These are phyloP conservation scores for Eutrema japonicum DNA, from an alignment of 345 rosid species.

Conservation along the genomic window DNA sequence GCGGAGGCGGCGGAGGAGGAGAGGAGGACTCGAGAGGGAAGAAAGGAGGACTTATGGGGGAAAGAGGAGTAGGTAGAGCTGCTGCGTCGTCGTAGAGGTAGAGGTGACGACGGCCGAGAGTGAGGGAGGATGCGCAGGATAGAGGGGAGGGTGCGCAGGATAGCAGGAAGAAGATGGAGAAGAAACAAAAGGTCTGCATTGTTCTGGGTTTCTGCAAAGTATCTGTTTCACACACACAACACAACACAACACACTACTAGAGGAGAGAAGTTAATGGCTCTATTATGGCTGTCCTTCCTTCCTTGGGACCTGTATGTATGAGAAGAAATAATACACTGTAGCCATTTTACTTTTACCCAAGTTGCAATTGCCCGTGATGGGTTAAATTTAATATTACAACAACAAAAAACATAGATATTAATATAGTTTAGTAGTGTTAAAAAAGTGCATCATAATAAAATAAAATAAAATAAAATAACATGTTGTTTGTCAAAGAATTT, in stretches of 20 bases:
- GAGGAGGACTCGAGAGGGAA: constrained; percentile 68
- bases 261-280: constrained; percentile 27
- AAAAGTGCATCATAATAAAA: too few relatives aligned
- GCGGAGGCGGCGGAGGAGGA: constrained; percentile 66
- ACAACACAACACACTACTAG: not conserved
- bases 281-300: constrained; percentile 15
- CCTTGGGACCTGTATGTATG: constrained; percentile 25
- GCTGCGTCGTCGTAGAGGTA: constrained; percentile 73
- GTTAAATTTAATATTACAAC: not conserved
- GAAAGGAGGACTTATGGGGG: constrained; percentile 61
- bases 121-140: constrained; percentile 37
- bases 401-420: not conserved
- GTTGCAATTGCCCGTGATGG: not conserved
- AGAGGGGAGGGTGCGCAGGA: constrained; percentile 25
- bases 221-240: constrained; percentile 15
- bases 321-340: not conserved
- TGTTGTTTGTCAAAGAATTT: too few relatives aligned
- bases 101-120: constrained; percentile 66
- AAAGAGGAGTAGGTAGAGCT: constrained; percentile 50
- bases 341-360: constrained; percentile 1
- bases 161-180: constrained; percentile 44
- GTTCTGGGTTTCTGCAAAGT: constrained; percentile 27
- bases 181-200: constrained; percentile 36
- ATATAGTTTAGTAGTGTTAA: too few relatives aligned
- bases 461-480: too few relatives aligned